Percentiles rank a stretch among this genome's conserved stretches.
Evolutionary conservation across 257 asterid genomes (phyloP).

Genomic region (Scutellaria galericulata): DNA sequence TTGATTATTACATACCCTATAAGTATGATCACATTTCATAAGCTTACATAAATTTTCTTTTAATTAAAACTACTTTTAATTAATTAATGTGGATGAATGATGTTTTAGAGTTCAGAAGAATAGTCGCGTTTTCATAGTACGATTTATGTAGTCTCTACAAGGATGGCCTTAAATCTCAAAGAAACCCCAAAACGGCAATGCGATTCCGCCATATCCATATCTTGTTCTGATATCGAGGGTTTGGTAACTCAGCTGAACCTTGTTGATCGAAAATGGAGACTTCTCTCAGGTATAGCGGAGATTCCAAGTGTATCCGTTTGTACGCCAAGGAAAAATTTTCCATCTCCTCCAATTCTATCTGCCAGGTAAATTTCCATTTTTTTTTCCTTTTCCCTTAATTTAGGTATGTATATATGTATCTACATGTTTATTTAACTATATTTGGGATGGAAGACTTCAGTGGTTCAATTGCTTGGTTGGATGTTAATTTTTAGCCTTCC

Average conservation of each 20-base stretch:
- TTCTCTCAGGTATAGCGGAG: constrained; percentile 76
- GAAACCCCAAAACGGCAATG: constrained; percentile 18
- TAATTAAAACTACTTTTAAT: too few species aligned
- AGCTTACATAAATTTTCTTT: too few species aligned
- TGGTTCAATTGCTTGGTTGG: background rate
- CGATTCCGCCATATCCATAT: constrained; percentile 38
- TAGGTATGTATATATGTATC: background rate
- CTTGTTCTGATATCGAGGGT: constrained; percentile 34
- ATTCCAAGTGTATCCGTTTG: constrained; percentile 72
- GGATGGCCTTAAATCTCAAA: background rate
- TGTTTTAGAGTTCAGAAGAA: too few species aligned
- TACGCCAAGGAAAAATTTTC: constrained; percentile 86
- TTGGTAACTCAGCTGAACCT: constrained; percentile 30
- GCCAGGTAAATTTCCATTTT: constrained; percentile 53
- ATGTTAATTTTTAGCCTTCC: background rate
- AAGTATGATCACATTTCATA: too few species aligned
- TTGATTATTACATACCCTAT: too few species aligned
- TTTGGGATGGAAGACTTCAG: background rate
- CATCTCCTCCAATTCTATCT: constrained; percentile 48
- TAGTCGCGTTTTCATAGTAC: background rate
- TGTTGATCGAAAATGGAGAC: constrained; percentile 64
- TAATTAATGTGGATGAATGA: too few species aligned
- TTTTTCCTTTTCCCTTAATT: background rate
- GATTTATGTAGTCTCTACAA: background rate
- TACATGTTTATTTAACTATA: background rate